phyloP scores from a whole-genome alignment of 2,329 filamentous ascomycete genomes.

The Corynespora cassiicola region DNA sequence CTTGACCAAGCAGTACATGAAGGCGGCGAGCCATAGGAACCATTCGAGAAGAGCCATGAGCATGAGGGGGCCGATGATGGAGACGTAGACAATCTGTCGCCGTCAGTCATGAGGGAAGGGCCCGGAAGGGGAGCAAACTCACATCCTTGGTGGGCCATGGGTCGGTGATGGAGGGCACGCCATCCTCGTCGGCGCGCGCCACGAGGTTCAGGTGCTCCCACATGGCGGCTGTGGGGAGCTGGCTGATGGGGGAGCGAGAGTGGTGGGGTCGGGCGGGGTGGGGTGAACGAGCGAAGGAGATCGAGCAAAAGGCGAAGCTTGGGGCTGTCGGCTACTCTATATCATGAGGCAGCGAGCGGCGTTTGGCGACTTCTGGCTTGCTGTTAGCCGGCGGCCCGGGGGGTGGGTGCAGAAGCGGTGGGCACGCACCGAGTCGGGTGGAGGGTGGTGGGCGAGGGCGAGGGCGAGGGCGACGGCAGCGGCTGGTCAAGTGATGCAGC shows the following conservation, averaged over 20 bases:
- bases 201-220: slow-evolving; percentile 32
- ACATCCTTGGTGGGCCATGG: slow-evolving; percentile 50
- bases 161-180: slow-evolving; percentile 40
- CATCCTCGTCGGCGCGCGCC: slow-evolving; percentile 34
- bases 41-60: slow-evolving; percentile 87
- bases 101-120: slow-evolving; percentile 18
- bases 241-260: too few species aligned
- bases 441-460: slow-evolving; percentile 17
- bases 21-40: slow-evolving; percentile 93
- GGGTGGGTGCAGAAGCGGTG: neutral
- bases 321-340: slow-evolving; percentile 12
- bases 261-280: slow-evolving; percentile 8
- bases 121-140: slow-evolving; percentile 21
- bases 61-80: slow-evolving; percentile 82
- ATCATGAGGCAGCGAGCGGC: slow-evolving; percentile 9
- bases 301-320: slow-evolving; percentile 17
- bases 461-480: slow-evolving; percentile 13
- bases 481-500: slow-evolving; percentile 32
- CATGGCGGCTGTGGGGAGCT: too few species aligned
- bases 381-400: slow-evolving; percentile 17
- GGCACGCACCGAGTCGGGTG: neutral
- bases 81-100: slow-evolving; percentile 79
- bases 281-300: slow-evolving; percentile 14
- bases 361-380: slow-evolving; percentile 5
- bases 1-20: slow-evolving; percentile 88